phyloP scores from a whole-genome alignment of 352 stramenopile genomes.

The Phytopythium mirpurense region DNA sequence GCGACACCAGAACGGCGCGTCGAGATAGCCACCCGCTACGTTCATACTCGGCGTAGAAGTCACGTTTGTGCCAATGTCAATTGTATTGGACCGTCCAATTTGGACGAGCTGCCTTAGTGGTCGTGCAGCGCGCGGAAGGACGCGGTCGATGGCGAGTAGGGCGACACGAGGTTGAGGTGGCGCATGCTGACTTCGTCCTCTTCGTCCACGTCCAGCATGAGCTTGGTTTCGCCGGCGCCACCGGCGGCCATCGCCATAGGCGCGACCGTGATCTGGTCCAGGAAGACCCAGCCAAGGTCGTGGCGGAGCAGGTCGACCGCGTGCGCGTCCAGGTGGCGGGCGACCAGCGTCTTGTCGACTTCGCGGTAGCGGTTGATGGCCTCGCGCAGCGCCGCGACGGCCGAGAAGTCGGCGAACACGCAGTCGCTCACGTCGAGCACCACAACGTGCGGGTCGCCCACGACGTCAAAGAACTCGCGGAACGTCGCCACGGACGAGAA shows the following conservation, averaged over 20 bases:
- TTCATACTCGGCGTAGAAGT: no score
- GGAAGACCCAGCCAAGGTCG: slow-evolving; percentile 46
- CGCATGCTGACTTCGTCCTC: slow-evolving; percentile 8
- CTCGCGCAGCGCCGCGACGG: slow-evolving; percentile 73
- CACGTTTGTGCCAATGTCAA: no score
- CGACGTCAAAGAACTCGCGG: slow-evolving; percentile 69
- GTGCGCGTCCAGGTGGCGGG: slow-evolving; percentile 53
- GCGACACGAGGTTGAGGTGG: slow-evolving; percentile 14
- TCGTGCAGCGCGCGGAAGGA: slow-evolving; percentile 16
- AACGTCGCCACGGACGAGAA: slow-evolving; percentile 80
- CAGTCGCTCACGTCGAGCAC: slow-evolving; percentile 75
- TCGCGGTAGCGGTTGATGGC: slow-evolving; percentile 64
- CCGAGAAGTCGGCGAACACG: slow-evolving; percentile 81
- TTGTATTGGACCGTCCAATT: no score
- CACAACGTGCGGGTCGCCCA: slow-evolving; percentile 54
- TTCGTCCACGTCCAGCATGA: slow-evolving; percentile 5
- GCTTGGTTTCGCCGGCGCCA: slow-evolving; percentile 17
- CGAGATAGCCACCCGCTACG: no score
- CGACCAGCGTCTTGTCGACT: slow-evolving; percentile 65
- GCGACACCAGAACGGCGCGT: no score
- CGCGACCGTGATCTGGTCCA: slow-evolving; percentile 29
- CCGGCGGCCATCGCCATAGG: slow-evolving; percentile 11
- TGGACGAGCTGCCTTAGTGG: background rate
- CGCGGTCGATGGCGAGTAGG: slow-evolving; percentile 11
- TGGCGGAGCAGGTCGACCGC: slow-evolving; percentile 50